Conservation (phyloP, 2,329 filamentous ascomycete genomes). For the Beauveria sp. region DNA sequence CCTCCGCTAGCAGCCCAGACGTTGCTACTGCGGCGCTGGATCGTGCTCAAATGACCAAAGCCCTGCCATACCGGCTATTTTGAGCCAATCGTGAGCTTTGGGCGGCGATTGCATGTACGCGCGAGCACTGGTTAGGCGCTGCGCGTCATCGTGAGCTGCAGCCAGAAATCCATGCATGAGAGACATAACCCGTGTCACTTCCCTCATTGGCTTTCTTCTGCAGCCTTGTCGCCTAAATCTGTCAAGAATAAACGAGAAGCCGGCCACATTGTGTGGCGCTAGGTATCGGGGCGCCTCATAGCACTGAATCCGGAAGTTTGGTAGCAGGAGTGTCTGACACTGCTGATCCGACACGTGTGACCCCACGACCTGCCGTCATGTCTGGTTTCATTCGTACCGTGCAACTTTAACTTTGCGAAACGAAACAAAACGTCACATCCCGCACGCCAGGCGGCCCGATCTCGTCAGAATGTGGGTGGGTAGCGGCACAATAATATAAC, state of each 20-base stretch:
- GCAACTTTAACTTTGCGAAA: not conserved
- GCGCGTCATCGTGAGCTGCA: not conserved
- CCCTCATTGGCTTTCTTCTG: not conserved
- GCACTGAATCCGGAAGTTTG: not conserved
- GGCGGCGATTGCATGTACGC: not conserved
- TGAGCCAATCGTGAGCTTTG: not conserved
- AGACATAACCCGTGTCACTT: not conserved
- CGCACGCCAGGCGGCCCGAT: not conserved
- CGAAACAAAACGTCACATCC: not conserved
- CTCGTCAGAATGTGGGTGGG: not conserved
- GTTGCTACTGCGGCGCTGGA: not conserved
- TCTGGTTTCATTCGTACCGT: not conserved
- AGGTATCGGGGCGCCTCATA: conserved; percentile 7
- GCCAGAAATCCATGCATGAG: no score
- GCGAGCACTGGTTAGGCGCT: not conserved
- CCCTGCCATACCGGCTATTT: not conserved
- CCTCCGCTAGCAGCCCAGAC: not conserved
- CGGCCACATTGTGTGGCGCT: not conserved
- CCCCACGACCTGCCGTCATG: not conserved
- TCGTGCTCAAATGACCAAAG: not conserved
- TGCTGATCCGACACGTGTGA: not conserved
- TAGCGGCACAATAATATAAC: not conserved
- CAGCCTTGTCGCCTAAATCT: not conserved
- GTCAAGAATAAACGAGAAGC: not conserved
- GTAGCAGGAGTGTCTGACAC: not conserved